phyloP scores from a whole-genome alignment of 2,329 filamentous ascomycete species.

The Aspergillus ruber region DNA sequence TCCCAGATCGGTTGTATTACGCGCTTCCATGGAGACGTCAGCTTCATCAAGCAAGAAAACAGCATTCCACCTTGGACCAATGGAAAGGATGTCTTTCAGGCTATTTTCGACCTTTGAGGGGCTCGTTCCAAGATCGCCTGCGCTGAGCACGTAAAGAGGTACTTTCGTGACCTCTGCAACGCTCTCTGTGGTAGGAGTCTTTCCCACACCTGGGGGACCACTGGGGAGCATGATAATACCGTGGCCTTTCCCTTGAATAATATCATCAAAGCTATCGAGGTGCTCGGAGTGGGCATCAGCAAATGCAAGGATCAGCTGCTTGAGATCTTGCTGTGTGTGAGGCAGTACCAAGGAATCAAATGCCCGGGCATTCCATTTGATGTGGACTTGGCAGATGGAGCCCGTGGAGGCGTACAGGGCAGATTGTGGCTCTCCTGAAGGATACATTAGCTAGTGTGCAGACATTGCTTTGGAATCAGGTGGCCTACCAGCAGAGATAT shows the following conservation, averaged over 20 bases:
- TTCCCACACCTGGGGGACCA: conserved; percentile 49
- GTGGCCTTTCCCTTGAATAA: conserved; percentile 48
- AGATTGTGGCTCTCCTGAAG: neutral
- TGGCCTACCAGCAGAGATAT: neutral
- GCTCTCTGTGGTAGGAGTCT: conserved; percentile 47
- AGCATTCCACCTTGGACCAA: conserved; percentile 47
- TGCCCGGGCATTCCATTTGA: conserved; percentile 40
- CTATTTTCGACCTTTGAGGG: conserved; percentile 38
- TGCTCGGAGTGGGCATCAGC: conserved; percentile 38
- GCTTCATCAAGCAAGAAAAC: conserved; percentile 49
- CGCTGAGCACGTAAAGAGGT: conserved; percentile 45
- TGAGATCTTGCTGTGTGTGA: conserved; percentile 31
- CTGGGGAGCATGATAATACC: conserved; percentile 48
- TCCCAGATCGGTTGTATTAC: conserved; percentile 34
- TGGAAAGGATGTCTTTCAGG: conserved; percentile 42
- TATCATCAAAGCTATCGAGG: conserved; percentile 41
- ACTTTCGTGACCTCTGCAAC: conserved; percentile 47
- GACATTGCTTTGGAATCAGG: neutral
- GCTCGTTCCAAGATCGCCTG: conserved; percentile 44
- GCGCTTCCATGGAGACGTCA: conserved; percentile 28
- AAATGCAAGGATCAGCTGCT: conserved; percentile 44
- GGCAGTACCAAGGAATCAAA: conserved; percentile 47
- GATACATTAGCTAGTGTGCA: neutral
- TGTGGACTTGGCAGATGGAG: conserved; percentile 38
- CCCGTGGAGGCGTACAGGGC: conserved; percentile 15